A percentile compares a stretch with the other conserved stretches of the same genome.
phyloP scores from a whole-genome alignment of 2,329 filamentous ascomycete genomes.

The Pleochaeta shiraiana region DNA sequence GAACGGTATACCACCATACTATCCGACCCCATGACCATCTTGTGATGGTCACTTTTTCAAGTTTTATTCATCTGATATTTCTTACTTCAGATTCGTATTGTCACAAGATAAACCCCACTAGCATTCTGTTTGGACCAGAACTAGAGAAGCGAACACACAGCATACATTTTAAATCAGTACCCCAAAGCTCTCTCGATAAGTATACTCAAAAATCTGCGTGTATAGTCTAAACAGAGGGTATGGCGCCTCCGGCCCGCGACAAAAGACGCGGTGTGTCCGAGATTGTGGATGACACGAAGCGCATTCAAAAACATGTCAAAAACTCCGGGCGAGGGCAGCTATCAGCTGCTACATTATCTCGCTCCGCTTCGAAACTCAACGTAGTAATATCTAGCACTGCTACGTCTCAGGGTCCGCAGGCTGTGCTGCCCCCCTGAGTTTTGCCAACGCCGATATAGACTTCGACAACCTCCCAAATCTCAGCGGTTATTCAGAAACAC shows the following conservation, averaged over 20 bases:
- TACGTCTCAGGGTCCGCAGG: neutral
- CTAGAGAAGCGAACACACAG: no score
- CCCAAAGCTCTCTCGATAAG: no score
- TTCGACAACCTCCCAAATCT: neutral
- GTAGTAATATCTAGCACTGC: neutral
- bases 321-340: neutral
- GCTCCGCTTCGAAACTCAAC: neutral
- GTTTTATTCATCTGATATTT: no score
- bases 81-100: no score
- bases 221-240: no score
- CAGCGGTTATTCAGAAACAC: neutral
- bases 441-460: neutral
- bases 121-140: no score
- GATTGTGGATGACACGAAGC: neutral
- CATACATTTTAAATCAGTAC: no score
- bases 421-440: neutral
- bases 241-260: no score
- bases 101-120: no score
- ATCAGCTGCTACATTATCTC: neutral
- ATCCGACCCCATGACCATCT: no score
- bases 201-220: neutral
- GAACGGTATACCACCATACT: no score
- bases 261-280: conserved; percentile 1
- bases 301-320: neutral
- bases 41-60: no score